Base-by-base conservation (phyloP, 2,329 filamentous ascomycete genomes). In the Dactylonectria macrodidyma region DNA sequence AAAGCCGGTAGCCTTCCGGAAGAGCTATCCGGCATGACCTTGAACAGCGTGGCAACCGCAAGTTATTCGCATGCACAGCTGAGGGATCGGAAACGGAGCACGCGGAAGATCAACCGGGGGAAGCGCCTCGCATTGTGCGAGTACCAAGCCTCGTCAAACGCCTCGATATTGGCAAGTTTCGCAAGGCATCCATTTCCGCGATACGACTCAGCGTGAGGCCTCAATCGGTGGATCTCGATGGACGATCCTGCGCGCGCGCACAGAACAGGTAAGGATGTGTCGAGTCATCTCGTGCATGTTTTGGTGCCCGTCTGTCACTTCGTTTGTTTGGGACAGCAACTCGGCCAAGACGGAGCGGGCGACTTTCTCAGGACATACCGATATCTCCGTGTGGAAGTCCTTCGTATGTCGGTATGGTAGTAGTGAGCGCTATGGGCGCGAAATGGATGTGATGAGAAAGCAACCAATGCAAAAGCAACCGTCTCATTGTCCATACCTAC, bases 81-180 rank as follows among this genome's bases (percentile, higher is more conserved):
- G 26, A 30, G 26, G 26, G 26, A 30, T 30, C 26, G 26, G 4
- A 30, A 30, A 30, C 26, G 26, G 24, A 62, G 52, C 10, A 51
- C 26, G 26, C 48, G 24, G 16, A 33, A 48, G 51, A 30, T 48
- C 59, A 26, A 33, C 66, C 66, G 66, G 66, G 54, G 62, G 48
- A 68, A 64, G 59, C 46, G 68, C 60, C 60, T 63, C 62, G 66
- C 66, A 70, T 66, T 70, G 68, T 69, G 48, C 30, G 19, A 62
- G 51, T 68, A 58, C 55, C 26, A 33, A 36, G 48, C 26, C 33
- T 26, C 16, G n/a, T 51, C 19, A 38, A 55, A 22, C 30, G 63
- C 24, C 34, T 55, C 26, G 36, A 47, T 51, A 34, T 54, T 30
- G 33, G 50, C 56, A 55, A 24, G 46, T 47, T 47, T 66, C 63